These are phyloP conservation scores for Cercospora sp. DNA, from an alignment of 2,329 filamentous ascomycete species.

Conservation along the genomic window DNA sequence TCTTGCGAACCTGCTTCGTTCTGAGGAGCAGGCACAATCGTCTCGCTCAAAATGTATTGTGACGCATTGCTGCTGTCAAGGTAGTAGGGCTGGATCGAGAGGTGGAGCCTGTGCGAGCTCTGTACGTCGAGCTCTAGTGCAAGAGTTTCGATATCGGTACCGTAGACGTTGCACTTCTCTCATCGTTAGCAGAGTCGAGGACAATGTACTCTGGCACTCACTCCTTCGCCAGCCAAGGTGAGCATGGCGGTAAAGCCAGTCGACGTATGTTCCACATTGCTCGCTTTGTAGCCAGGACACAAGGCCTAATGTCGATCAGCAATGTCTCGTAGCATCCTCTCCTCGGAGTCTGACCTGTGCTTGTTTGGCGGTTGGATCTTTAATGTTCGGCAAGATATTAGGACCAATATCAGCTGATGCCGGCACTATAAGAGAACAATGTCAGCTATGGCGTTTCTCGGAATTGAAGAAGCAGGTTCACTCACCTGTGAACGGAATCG, in stretches of 20 bases:
- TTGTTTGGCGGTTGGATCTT: constrained; percentile 63
- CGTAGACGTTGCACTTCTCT: constrained; percentile 67
- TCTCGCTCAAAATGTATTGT: constrained; percentile 64
- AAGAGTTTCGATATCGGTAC: constrained; percentile 68
- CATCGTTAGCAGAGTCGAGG: neutral
- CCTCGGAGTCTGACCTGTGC: constrained; percentile 47
- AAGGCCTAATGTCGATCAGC: constrained; percentile 34
- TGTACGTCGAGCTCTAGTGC: constrained; percentile 60
- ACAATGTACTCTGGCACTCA: constrained; percentile 16
- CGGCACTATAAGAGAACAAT: constrained; percentile 24
- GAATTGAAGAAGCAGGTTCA: neutral
- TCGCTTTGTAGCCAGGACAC: constrained; percentile 61
- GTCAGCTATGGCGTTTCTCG: neutral
- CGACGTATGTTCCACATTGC: constrained; percentile 48
- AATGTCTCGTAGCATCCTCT: neutral
- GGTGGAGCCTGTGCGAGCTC: constrained; percentile 62
- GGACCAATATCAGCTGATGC: constrained; percentile 37
- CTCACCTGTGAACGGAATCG: constrained; percentile 32
- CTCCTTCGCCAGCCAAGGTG: constrained; percentile 52
- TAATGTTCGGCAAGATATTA: constrained; percentile 59
- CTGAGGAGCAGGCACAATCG: constrained; percentile 60
- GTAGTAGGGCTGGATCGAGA: constrained; percentile 68
- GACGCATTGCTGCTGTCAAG: constrained; percentile 45
- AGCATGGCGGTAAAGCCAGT: constrained; percentile 55
- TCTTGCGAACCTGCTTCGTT: constrained; percentile 44